Evolutionary conservation across 1,139 yeast genomes (phyloP).

Genomic region (Candida tropicalis): DNA sequence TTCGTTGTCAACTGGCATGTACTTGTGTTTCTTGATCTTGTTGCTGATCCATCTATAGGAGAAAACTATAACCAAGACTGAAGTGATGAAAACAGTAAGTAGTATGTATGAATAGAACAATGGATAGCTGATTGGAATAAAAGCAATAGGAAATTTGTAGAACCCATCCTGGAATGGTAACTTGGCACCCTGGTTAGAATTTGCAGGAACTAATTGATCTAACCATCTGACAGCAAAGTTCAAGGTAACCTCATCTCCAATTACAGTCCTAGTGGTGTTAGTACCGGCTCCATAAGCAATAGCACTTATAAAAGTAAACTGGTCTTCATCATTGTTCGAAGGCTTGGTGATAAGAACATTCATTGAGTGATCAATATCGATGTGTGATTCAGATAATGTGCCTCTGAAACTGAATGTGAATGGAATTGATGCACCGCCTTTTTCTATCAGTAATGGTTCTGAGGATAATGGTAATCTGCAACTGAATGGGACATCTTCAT

Average conservation of each 20-base stretch:
- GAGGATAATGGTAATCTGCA: slow-evolving; percentile 61
- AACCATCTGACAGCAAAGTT: slow-evolving; percentile 66
- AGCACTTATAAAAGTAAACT: slow-evolving; percentile 52
- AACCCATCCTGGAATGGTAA: slow-evolving; percentile 47
- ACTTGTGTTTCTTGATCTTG: slow-evolving; percentile 23
- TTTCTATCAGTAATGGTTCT: slow-evolving; percentile 42
- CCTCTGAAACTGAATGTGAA: slow-evolving; percentile 70
- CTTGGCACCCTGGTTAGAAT: slow-evolving; percentile 18
- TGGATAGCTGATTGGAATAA: slow-evolving; percentile 31
- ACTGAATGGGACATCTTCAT: slow-evolving; percentile 76
- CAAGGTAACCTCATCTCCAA: slow-evolving; percentile 64
- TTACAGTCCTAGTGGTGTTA: slow-evolving; percentile 61
- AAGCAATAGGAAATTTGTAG: slow-evolving; percentile 38
- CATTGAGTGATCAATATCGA: slow-evolving; percentile 64
- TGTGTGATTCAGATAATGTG: slow-evolving; percentile 65
- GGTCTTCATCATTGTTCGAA: slow-evolving; percentile 25
- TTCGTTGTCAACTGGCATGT: slow-evolving; percentile 30
- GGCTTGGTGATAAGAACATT: slow-evolving; percentile 57
- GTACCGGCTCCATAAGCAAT: slow-evolving; percentile 67
- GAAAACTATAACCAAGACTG: slow-evolving; percentile 27
- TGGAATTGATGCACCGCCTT: slow-evolving; percentile 60
- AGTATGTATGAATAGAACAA: slow-evolving; percentile 26
- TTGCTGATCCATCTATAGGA: slow-evolving; percentile 26
- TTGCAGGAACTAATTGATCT: slow-evolving; percentile 26
- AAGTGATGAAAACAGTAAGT: slow-evolving; percentile 28